Percentiles rank a stretch among this genome's conserved stretches.
Evolutionary conservation across 768 basidiomycete genomes (phyloP).

Genomic region (Sarcodon aspratus): DNA sequence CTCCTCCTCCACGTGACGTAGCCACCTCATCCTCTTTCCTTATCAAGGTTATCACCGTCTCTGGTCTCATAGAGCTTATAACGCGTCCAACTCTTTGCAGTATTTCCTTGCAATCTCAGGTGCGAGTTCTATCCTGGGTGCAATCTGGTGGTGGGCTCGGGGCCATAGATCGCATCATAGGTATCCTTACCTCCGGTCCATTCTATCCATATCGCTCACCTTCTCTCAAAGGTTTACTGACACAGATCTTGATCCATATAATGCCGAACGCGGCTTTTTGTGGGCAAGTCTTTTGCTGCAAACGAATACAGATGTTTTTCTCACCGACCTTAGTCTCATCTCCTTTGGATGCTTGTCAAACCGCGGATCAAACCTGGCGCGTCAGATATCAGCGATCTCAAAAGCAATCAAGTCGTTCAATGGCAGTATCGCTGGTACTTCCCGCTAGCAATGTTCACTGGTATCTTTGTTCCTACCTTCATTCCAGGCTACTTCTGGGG

Average conservation of each 20-base stretch:
- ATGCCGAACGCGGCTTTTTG: slow-evolving; percentile 38
- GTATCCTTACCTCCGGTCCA: slow-evolving; percentile 3
- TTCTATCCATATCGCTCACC: not conserved
- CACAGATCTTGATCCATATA: slow-evolving; percentile 48
- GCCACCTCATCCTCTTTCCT: slow-evolving; percentile 11
- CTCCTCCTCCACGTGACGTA: slow-evolving; percentile 1
- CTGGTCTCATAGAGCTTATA: slow-evolving; percentile 46
- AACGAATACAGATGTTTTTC: no score
- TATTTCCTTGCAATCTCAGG: slow-evolving; percentile 33
- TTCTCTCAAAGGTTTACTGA: slow-evolving; percentile 26
- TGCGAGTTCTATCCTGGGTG: slow-evolving; percentile 39
- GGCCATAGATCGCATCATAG: slow-evolving; percentile 44
- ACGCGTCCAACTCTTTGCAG: slow-evolving; percentile 34
- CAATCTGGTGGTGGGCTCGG: slow-evolving; percentile 47
- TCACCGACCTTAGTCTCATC: slow-evolving; percentile 17
- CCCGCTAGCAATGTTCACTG: slow-evolving; percentile 28
- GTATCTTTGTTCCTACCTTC: slow-evolving; percentile 31
- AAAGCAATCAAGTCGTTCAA: slow-evolving; percentile 30
- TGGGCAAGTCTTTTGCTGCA: slow-evolving; percentile 11
- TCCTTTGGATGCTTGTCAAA: slow-evolving; percentile 44
- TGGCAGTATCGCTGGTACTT: slow-evolving; percentile 44
- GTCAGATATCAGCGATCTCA: slow-evolving; percentile 39
- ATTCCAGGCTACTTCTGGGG: slow-evolving; percentile 41
- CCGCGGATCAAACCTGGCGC: slow-evolving; percentile 33
- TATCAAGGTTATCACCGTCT: slow-evolving; percentile 37